phyloP scores from a whole-genome alignment of 495 filamentous ascomycete genomes.

The Cercophora scortea region DNA sequence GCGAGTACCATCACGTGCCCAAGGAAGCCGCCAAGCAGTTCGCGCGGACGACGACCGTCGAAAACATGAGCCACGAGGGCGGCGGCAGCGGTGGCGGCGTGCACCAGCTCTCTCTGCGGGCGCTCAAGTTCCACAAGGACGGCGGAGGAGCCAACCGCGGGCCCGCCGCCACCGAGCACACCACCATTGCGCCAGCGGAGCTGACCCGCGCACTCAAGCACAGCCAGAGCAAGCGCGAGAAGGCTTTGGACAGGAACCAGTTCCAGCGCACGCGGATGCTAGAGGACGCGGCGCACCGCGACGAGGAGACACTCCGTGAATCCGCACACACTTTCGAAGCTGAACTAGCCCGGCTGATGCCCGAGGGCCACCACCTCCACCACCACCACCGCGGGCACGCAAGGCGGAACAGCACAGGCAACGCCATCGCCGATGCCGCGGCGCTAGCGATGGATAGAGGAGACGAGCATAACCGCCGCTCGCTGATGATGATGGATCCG shows the following conservation, averaged over 20 bases:
- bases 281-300: conserved; percentile 19
- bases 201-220: conserved; percentile 8
- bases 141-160: not conserved
- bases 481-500: conserved; percentile 5
- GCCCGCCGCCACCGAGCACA: not conserved
- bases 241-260: conserved; percentile 22
- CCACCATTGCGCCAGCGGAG: conserved; percentile 5
- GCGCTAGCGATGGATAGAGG: conserved; percentile 2
- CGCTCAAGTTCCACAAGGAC: conserved; percentile 25
- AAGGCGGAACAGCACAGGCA: conserved; percentile 18
- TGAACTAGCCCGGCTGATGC: conserved; percentile 9
- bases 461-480: conserved; percentile 1
- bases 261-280: conserved; percentile 23
- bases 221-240: conserved; percentile 14
- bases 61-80: conserved; percentile 19
- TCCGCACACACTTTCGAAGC: conserved; percentile 16
- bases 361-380: not conserved
- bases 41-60: conserved; percentile 36
- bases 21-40: conserved; percentile 42
- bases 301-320: conserved; percentile 16
- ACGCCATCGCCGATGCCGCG: not conserved
- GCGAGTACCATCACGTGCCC: conserved; percentile 31
- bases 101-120: conserved; percentile 23
- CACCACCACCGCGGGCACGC: not conserved
- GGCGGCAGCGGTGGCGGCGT: not conserved